Base-by-base conservation (phyloP, 768 basidiomycete species). In the Roridomyces roridus region DNA sequence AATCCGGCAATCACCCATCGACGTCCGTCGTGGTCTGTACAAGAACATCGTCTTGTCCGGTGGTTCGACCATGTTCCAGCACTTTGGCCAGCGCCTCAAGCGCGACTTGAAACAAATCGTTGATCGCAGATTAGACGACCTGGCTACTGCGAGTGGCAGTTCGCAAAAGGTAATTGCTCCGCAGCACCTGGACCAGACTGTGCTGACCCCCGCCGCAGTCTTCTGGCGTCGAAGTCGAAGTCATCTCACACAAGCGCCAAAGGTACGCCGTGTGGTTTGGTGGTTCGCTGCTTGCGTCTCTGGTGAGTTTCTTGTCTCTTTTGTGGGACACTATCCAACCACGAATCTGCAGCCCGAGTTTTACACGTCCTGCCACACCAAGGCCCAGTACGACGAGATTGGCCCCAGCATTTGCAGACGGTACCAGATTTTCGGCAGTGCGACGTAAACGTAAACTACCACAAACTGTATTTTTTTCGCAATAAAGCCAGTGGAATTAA, bases 1-100 rank as follows among this genome's bases (percentile, higher is more conserved):
- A 50, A 98, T 99, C 60, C 94, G 95, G 72, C 83, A 91, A 55
- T 96, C 94, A 6, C 96, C 97, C 21, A 99, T 98, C 57, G 96
- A 99, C 70, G 96, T 97, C 45, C 86, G 97, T 64, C 87, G 97
- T 60, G 97, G 97, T 5, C 74, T 99, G 46, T 99, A 99, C 80
- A 96, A 95, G 93, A 99, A 98, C 74, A 98, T 98, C 51, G 97
- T 99, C 7, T 76, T 98, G 2, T 95, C 92, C 0, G 97, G 97
- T 53, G 97, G 97, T 20, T 96, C 94, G 10, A 98, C 97, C 45
- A 98, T 98, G 96, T 98, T 98, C 82, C 93, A 96, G 65, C 89
- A 98, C 78, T 98, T 99, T 68, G 94, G 94, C n/a, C 88, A 94
- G 70, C 87, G 97, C 41, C 84, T 99, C 61, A 96, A 98, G 78